Conservation (phyloP, 495 filamentous ascomycete species). For the Aspergillus kassunensis region DNA sequence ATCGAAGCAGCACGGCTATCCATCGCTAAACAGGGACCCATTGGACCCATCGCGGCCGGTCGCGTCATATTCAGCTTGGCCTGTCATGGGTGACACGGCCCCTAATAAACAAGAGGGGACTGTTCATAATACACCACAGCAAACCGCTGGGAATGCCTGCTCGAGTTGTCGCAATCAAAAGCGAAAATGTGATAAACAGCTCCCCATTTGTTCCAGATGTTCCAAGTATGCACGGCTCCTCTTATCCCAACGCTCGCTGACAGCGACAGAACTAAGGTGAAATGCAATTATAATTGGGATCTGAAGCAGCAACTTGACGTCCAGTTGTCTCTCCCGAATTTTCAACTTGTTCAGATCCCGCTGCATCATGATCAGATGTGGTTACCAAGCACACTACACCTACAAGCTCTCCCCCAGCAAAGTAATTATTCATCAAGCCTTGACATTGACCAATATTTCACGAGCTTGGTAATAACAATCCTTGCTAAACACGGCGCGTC, state of each 20-base stretch:
- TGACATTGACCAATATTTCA: conserved; percentile 2
- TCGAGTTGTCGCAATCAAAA: conserved; percentile 1
- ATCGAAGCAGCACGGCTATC: no score
- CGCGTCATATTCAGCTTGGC: no score
- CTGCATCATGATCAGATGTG: neutral
- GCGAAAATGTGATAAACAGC: conserved; percentile 4
- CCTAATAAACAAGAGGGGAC: no score
- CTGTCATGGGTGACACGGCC: no score
- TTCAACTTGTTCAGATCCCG: neutral
- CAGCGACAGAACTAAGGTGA: neutral
- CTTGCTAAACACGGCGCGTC: neutral
- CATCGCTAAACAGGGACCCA: no score
- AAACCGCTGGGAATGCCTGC: conserved; percentile 1
- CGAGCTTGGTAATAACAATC: neutral
- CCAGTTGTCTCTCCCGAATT: neutral
- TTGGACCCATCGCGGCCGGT: no score
- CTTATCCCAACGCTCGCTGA: neutral
- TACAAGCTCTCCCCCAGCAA: neutral
- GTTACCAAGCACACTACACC: neutral
- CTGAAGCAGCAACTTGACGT: neutral
- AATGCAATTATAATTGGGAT: conserved; percentile 7
- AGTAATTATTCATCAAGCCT: neutral
- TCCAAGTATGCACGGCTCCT: neutral
- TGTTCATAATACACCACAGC: no score
- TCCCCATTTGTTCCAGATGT: conserved; percentile 1